Evolutionary conservation across 2,329 filamentous ascomycete species (phyloP), one percentile per base, ranked within the genome.

Genomic region (Hymenoscyphus fructigenus): DNA sequence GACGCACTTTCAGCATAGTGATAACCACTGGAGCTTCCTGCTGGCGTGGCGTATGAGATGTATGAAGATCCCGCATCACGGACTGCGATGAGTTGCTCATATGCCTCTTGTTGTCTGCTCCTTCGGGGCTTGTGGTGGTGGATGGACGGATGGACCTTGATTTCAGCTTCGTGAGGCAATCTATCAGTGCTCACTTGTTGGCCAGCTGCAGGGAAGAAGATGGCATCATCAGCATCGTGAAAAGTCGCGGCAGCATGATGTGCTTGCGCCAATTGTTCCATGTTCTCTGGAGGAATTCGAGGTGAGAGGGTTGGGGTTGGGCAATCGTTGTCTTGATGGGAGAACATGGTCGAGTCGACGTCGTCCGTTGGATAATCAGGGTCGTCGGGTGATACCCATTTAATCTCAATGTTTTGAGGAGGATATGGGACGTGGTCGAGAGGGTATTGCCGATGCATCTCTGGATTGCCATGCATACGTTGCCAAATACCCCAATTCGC

Each of bases 391-490:
- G 17, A n/a, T 7, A 59, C 34, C 29, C 28, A 59, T 26, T 15
- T 38, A 28, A 60, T n/a, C 41, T 60, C 58, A 23, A 47, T 29
- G 3, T 17, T 38, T 26, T 28, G 23, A 29, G 59, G 41, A 5
- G 59, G 59, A 7, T 53, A 60, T n/a, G 59, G 59, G 41, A 60
- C n/a, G 29, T 60, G 59, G 15, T 60, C 59, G 7, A 60, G 38
- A 12, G 59, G 59, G 23, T 47, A 60, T 41, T 14, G 12, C 15
- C n/a, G 20, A 41, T 60, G 59, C 26, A 23, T 47, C 29, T 41
- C 44, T 23, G 20, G 23, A 17, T 60, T n/a, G 23, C 59, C 59
- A 29, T 29, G 36, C 23, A 60, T 60, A 3, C 58, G 20, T n/a
- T 60, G 58, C 17, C 47, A 60, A 9, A 32, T 60, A 17, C 58